Percentiles rank a stretch among this genome's conserved stretches.
These are phyloP conservation scores for Lactifluus hygrophoroides DNA, from an alignment of 768 basidiomycete species.

Conservation along the genomic window DNA sequence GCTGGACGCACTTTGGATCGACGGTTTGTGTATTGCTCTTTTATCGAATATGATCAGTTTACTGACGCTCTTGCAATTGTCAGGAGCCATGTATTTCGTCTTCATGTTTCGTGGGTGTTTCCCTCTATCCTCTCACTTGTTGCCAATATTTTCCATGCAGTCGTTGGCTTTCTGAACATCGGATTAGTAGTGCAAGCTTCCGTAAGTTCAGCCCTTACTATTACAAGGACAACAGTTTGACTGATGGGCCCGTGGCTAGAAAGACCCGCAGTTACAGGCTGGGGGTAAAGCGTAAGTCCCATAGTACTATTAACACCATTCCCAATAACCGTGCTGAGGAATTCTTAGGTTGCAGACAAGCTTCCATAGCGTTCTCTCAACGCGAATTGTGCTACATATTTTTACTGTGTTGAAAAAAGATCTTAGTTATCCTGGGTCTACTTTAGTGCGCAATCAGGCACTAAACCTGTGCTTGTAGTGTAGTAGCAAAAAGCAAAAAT, in stretches of 20 bases:
- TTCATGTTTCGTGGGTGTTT: constrained; percentile 15
- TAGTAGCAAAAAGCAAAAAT: too few species aligned
- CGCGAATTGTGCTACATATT: constrained; percentile 14
- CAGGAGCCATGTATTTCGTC: constrained; percentile 18
- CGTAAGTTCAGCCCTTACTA: neutral
- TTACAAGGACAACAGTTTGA: neutral
- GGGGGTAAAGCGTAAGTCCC: constrained; percentile 9
- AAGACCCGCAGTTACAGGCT: constrained; percentile 3
- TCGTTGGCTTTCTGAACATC: constrained; percentile 11
- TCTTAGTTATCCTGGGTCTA: neutral
- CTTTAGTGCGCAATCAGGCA: neutral
- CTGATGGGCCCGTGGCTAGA: neutral
- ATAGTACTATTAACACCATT: neutral
- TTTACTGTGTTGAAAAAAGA: neutral
- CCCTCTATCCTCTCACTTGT: neutral
- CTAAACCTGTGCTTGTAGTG: neutral
- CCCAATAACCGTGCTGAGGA: neutral
- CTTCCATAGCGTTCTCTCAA: constrained; percentile 10
- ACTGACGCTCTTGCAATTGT: neutral
- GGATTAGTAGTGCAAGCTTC: constrained; percentile 1
- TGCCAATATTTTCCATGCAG: neutral
- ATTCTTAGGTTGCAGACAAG: constrained; percentile 7
- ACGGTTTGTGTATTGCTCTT: constrained; percentile 7
- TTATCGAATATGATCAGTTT: neutral
- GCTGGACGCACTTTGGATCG: constrained; percentile 13